Conservation (phyloP, 2,329 filamentous ascomycete species). For the Karstenula rhodostoma region DNA sequence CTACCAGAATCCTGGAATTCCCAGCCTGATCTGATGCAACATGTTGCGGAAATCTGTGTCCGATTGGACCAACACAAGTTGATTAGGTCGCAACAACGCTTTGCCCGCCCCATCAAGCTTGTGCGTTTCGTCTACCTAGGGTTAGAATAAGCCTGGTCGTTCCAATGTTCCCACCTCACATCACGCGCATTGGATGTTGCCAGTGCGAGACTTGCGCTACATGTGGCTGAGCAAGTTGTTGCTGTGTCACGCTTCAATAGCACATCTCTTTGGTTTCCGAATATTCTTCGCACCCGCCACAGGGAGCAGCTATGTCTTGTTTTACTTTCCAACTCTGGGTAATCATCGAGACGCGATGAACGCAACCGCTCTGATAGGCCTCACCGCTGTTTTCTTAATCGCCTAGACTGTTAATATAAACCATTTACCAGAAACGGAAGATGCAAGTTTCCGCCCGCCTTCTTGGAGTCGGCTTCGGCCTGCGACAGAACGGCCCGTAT, state of each 20-base stretch:
- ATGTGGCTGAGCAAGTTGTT: conserved; percentile 6
- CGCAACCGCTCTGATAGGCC: neutral
- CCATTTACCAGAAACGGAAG: neutral
- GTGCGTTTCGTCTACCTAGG: neutral
- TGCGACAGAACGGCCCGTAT: neutral
- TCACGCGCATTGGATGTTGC: conserved; percentile 2
- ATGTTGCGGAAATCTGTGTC: neutral
- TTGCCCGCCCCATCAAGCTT: conserved; percentile 3
- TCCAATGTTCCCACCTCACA: conserved; percentile 12
- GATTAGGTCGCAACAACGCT: conserved; percentile 9
- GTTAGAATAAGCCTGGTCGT: conserved; percentile 10
- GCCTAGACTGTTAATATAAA: neutral
- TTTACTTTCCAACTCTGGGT: neutral
- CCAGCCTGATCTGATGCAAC: conserved; percentile 1
- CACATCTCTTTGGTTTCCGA: neutral
- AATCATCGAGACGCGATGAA: neutral
- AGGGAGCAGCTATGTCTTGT: neutral
- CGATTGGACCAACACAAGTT: neutral
- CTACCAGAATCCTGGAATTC: neutral
- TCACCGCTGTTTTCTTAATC: neutral
- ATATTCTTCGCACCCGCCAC: neutral
- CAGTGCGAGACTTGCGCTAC: conserved; percentile 8
- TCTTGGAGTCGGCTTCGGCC: neutral
- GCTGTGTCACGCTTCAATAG: conserved; percentile 1
- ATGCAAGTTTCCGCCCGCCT: neutral